These are phyloP conservation scores for Penicillium antarcticum DNA, from an alignment of 495 filamentous ascomycete species.

Conservation along the genomic window DNA sequence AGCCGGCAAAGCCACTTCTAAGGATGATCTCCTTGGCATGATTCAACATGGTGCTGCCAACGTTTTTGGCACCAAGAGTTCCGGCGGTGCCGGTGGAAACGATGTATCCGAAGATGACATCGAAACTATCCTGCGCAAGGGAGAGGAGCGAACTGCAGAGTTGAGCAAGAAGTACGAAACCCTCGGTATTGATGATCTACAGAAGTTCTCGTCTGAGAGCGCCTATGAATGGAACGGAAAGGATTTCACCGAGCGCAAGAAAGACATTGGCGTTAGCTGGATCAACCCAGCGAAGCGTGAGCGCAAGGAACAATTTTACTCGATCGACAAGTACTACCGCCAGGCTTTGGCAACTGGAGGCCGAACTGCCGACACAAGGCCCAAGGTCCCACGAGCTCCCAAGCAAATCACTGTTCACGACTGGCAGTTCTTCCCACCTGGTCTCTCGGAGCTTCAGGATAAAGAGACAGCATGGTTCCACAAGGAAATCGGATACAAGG, in stretches of 20 bases:
- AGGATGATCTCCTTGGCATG: constrained; percentile 95
- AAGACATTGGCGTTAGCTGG: constrained; percentile 93
- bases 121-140: constrained; percentile 78
- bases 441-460: constrained; percentile 85
- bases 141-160: constrained; percentile 83
- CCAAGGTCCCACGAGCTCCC: constrained; percentile 91
- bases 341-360: constrained; percentile 83
- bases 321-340: constrained; percentile 98
- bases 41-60: constrained; percentile 98
- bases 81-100: constrained; percentile 49
- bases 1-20: constrained; percentile 81
- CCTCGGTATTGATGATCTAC: constrained; percentile 95
- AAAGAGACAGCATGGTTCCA: constrained; percentile 94
- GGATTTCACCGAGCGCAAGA: constrained; percentile 85
- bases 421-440: constrained; percentile 91
- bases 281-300: constrained; percentile 99
- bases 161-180: constrained; percentile 94
- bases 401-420: constrained; percentile 92
- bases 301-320: constrained; percentile 96
- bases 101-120: constrained; percentile 84
- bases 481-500: constrained; percentile 93
- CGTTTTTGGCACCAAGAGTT: constrained; percentile 71
- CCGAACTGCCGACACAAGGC: constrained; percentile 82
- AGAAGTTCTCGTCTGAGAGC: constrained; percentile 96
- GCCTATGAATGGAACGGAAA: constrained; percentile 99